These are phyloP conservation scores for Musa troglodytarum DNA, from an alignment of 176 grass and related monocot species.

Conservation along the genomic window DNA sequence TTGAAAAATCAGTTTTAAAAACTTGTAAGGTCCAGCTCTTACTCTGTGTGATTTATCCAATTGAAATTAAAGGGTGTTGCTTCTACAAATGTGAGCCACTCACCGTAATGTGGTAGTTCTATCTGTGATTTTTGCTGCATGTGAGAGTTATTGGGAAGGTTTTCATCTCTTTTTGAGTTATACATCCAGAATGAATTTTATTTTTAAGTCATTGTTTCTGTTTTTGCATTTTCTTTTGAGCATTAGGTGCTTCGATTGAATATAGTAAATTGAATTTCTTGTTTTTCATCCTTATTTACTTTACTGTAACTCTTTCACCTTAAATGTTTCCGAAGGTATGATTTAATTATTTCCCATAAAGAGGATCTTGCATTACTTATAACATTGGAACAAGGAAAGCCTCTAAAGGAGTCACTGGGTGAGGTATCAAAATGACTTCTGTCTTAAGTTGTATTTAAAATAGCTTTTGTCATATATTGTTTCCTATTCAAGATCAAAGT, in stretches of 20 bases:
- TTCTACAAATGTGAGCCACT: no score
- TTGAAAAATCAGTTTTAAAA: no score
- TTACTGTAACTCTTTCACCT: background rate
- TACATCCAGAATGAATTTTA: background rate
- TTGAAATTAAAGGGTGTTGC: no score
- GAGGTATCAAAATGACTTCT: conserved; percentile 49
- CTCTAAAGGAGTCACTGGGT: conserved; percentile 87
- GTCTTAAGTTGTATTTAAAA: conserved; percentile 12
- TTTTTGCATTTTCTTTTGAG: background rate
- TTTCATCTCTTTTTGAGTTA: background rate
- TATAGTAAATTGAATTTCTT: no score
- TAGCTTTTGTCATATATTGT: background rate
- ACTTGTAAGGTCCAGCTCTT: no score
- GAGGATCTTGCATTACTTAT: conserved; percentile 91
- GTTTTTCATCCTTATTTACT: no score
- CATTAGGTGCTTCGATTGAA: no score
- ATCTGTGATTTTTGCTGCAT: no score
- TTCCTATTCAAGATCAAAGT: background rate
- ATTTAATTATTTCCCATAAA: conserved; percentile 89
- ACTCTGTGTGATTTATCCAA: no score
- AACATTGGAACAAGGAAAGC: conserved; percentile 88
- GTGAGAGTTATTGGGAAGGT: no score
- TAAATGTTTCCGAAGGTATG: conserved; percentile 55
- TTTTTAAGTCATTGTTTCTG: background rate
- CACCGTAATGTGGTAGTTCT: no score